phyloP scores from a whole-genome alignment of 306 rosid species.

The Ormosia semicastrata region DNA sequence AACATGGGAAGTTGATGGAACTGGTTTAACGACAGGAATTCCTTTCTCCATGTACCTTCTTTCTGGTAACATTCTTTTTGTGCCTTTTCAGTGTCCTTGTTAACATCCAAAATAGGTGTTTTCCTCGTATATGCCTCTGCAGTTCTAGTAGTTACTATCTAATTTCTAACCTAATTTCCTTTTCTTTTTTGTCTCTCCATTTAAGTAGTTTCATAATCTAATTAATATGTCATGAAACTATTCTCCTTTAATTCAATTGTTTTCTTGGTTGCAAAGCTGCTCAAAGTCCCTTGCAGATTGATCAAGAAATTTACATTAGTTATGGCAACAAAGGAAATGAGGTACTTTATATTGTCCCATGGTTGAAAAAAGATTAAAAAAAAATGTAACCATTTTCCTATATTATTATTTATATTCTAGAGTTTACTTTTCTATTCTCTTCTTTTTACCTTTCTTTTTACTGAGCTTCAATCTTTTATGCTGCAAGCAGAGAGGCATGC shows the following conservation, averaged over 20 bases:
- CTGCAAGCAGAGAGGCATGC: not conserved
- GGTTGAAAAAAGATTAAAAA: not conserved
- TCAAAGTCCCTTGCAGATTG: constrained; percentile 50
- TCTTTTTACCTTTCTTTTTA: not conserved
- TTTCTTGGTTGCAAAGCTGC: constrained; percentile 54
- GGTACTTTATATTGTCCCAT: constrained; percentile 47
- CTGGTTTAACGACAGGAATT: constrained; percentile 61
- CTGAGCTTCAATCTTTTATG: not conserved
- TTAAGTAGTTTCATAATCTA: constrained; percentile 10
- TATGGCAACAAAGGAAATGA: constrained; percentile 93
- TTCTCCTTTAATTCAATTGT: constrained; percentile 22
- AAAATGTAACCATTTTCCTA: not conserved
- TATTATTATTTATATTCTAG: constrained; percentile 5
- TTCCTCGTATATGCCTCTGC: not conserved
- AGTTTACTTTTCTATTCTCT: not conserved
- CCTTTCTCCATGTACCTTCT: constrained; percentile 91
- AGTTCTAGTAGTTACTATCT: constrained; percentile 6
- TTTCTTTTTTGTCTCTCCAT: constrained; percentile 13
- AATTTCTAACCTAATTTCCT: not conserved
- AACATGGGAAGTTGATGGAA: constrained; percentile 95
- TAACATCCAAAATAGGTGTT: constrained; percentile 1
- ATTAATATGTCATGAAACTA: constrained; percentile 18
- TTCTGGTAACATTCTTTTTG: constrained; percentile 56
- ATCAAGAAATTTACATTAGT: constrained; percentile 76
- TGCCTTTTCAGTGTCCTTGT: constrained; percentile 18